Conservation (phyloP, 2,329 filamentous ascomycete genomes). For the Penicillium sclerotiorum region DNA sequence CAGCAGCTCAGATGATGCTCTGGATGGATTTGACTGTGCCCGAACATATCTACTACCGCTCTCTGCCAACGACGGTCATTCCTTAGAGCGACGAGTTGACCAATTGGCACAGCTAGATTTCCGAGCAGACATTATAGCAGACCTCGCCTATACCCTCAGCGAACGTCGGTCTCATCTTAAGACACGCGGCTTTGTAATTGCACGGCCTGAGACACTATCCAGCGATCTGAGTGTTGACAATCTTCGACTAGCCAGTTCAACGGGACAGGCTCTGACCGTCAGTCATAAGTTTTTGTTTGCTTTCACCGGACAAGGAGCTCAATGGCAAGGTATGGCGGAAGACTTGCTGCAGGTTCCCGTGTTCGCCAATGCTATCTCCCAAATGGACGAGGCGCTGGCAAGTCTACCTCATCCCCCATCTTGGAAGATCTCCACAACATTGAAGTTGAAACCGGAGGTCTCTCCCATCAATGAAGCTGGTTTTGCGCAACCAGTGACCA, state of each 20-base stretch:
- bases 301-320: slow-evolving; percentile 5
- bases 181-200: slow-evolving; percentile 2
- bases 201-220: neutral
- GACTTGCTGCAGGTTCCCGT: neutral
- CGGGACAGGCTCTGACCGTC: neutral
- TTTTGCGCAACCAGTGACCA: neutral
- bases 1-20: neutral
- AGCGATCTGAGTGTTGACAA: neutral
- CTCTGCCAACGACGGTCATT: neutral
- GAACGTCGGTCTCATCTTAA: slow-evolving; percentile 1
- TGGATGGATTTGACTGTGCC: neutral
- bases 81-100: neutral
- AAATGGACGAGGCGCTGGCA: neutral
- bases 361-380: neutral
- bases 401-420: neutral
- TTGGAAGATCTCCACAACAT: neutral
- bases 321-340: slow-evolving; percentile 4
- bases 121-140: neutral
- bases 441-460: neutral
- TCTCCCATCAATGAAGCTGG: neutral
- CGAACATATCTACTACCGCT: neutral
- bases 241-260: neutral
- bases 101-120: neutral
- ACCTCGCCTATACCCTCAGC: slow-evolving; percentile 9
- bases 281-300: neutral